Evolutionary conservation across 345 rosid species (phyloP).

Genomic region (Cardamine occulta): DNA sequence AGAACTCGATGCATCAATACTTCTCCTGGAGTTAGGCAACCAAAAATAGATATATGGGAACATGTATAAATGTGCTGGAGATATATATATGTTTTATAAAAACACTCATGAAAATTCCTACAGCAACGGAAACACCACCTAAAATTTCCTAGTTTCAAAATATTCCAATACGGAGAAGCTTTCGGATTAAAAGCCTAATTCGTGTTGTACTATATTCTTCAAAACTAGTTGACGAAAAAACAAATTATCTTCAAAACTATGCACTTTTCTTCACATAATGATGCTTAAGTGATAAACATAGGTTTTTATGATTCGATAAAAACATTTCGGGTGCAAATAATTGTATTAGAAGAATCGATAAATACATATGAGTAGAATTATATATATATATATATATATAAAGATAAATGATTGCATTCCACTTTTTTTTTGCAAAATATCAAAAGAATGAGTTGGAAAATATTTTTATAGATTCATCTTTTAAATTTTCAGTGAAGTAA

Average conservation of each 20-base stretch:
- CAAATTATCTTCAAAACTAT: neutral
- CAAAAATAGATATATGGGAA: neutral
- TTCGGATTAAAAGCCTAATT: neutral
- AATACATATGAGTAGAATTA: neutral
- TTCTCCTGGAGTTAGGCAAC: conserved; percentile 37
- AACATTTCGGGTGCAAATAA: neutral
- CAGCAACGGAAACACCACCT: neutral
- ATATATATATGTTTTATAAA: neutral
- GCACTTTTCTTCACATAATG: neutral
- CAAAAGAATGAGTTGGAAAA: too few species aligned
- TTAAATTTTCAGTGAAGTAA: too few species aligned
- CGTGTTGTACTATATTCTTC: neutral
- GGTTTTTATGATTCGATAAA: neutral
- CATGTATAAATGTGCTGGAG: neutral
- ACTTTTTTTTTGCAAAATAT: too few species aligned
- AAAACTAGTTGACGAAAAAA: neutral
- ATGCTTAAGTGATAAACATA: neutral
- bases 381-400: too few species aligned
- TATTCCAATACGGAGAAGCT: neutral
- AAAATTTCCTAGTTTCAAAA: neutral
- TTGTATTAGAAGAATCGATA: neutral
- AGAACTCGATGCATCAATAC: conserved; percentile 21
- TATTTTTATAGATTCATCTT: too few species aligned
- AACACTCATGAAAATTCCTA: neutral
- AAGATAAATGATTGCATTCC: too few species aligned